A percentile compares a stretch with the other conserved stretches of the same genome.
Evolutionary conservation across 352 stramenopile genomes (phyloP).

Genomic region (Hyaloperonospora arabidopsidis): DNA sequence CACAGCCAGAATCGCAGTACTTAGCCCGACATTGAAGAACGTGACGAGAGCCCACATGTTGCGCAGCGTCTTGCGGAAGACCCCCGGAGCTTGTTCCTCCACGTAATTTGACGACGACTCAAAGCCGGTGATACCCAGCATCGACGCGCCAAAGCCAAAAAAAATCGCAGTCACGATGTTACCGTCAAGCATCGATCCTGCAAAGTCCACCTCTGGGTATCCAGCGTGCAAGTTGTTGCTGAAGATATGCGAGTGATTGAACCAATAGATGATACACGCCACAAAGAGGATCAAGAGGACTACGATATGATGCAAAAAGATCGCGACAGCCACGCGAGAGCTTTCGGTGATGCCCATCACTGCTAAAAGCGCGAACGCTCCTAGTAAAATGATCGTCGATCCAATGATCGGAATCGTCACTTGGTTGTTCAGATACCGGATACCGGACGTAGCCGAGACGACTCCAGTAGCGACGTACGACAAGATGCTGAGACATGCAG

Average conservation of each 20-base stretch:
- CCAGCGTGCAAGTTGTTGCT: constrained; percentile 49
- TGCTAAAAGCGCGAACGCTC: constrained; percentile 68
- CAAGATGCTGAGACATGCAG: constrained; percentile 77
- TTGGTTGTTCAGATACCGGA: constrained; percentile 74
- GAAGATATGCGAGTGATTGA: constrained; percentile 52
- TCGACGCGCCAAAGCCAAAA: constrained; percentile 65
- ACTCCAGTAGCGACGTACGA: constrained; percentile 85
- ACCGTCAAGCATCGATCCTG: constrained; percentile 30
- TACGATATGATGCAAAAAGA: constrained; percentile 72
- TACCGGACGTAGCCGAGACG: constrained; percentile 51
- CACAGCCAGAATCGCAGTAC: constrained; percentile 54
- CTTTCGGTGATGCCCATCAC: constrained; percentile 74
- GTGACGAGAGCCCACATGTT: constrained; percentile 79
- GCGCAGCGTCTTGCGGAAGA: constrained; percentile 63
- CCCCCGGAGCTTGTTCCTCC: constrained; percentile 69
- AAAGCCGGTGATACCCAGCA: constrained; percentile 86
- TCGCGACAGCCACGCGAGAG: constrained; percentile 59
- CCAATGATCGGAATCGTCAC: constrained; percentile 36
- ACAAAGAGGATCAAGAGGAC: constrained; percentile 52
- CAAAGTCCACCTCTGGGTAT: constrained; percentile 54
- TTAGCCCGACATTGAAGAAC: constrained; percentile 82
- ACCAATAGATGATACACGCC: constrained; percentile 41
- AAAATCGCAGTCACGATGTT: constrained; percentile 46
- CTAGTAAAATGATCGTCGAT: constrained; percentile 40
- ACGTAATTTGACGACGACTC: constrained; percentile 84